Evolutionary conservation across 805 yeast species (phyloP), one percentile per base, ranked within the genome.

Genomic region (Teunomyces aglyptinius): DNA sequence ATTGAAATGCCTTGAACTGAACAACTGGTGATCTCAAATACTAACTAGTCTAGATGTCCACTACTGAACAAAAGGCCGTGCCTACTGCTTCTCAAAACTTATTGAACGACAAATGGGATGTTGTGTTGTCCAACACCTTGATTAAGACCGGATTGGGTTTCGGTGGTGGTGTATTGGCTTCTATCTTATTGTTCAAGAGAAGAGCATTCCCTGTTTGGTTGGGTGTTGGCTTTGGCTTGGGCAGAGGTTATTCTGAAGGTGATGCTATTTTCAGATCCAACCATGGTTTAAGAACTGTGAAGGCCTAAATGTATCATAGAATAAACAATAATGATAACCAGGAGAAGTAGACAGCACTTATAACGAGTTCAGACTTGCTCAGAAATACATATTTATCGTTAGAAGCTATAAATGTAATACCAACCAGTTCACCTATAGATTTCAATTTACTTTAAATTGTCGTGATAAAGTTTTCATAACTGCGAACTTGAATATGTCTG

Each of bases 121-220:
- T 90, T 55, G 97, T 91, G 45, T 77, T 94, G 63, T 90, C 99
- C 49, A 94, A 94, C 74, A 83, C 95, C 51, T 75, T 94, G 53
- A 96, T 94, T 57, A 94, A 94, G 71, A 86, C 97, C 58, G 96
- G 97, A 15, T 78, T 94, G 53, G 99, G 99, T 43, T 85, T 94
- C 57, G 98, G 98, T 54, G 94, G 85, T 39, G 99, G 99, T 71
- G 96, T 94, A 28, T 79, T 92, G 49, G 87, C 95, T 38, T 89
- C 97, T 6, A 95, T 91, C 38, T 70, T 94, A 49, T 71, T 94
- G 48, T 94, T 94, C 77, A 89, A 80, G 68, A 88, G 98, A 77
- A 84, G 98, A 71, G 79, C 96, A 7, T 94, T 90, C 83, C 99
- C 99, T 46, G 98, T 92, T 36, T 91, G 97, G 96, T 71, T 92